These are phyloP conservation scores for Combretum micranthum DNA, from an alignment of 345 rosid genomes.

Conservation along the genomic window DNA sequence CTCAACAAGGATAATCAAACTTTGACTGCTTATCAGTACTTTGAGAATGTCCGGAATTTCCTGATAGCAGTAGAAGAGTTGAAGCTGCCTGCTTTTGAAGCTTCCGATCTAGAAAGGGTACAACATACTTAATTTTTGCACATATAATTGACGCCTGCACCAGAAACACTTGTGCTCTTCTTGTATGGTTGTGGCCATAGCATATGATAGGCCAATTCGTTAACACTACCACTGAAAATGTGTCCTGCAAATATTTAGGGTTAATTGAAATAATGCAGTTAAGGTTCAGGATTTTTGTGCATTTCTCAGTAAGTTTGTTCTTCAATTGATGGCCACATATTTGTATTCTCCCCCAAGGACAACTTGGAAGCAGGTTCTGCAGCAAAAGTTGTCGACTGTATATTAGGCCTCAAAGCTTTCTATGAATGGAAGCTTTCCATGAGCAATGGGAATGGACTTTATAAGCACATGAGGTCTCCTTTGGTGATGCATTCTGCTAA, in stretches of 20 bases:
- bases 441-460: constrained; percentile 40
- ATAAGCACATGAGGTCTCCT: constrained; percentile 59
- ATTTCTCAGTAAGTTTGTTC: no score
- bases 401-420: constrained; percentile 65
- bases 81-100: constrained; percentile 82
- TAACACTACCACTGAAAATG: no score
- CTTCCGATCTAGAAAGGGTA: constrained; percentile 95
- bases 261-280: no score
- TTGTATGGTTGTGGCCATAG: no score
- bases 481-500: constrained; percentile 38
- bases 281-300: no score
- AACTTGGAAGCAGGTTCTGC: constrained; percentile 68
- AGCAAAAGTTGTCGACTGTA: constrained; percentile 77
- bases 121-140: neutral
- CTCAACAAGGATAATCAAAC: constrained; percentile 56
- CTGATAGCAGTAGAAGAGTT: constrained; percentile 70
- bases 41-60: constrained; percentile 88
- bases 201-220: no score
- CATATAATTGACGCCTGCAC: no score
- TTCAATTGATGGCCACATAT: no score
- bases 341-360: constrained; percentile 32
- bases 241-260: no score
- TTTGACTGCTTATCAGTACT: constrained; percentile 75
- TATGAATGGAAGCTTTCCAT: constrained; percentile 57
- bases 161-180: no score